These are phyloP conservation scores for Physaria fendleri DNA, from an alignment of 345 rosid species.

Conservation along the genomic window DNA sequence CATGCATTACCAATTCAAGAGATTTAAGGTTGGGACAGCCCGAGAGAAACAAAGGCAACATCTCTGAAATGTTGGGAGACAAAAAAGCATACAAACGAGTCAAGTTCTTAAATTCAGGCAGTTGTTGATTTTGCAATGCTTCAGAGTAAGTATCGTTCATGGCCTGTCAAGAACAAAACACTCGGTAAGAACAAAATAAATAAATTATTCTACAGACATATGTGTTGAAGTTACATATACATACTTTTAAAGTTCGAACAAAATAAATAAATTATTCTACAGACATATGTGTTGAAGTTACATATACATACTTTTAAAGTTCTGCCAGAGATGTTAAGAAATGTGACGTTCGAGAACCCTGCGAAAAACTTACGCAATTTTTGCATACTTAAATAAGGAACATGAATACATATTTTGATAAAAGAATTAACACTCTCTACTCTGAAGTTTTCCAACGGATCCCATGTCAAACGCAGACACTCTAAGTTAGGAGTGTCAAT, in stretches of 20 bases:
- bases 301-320: neutral
- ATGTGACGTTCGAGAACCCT: neutral
- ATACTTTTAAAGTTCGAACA: no score
- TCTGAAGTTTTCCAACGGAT: no score
- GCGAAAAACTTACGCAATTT: neutral
- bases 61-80: neutral
- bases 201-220: neutral
- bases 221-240: neutral
- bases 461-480: no score
- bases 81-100: neutral
- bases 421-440: neutral
- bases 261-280: no score
- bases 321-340: no score
- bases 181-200: neutral
- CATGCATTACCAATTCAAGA: neutral
- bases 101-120: neutral
- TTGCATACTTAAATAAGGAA: neutral
- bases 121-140: neutral
- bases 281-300: no score
- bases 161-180: neutral
- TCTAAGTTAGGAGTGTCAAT: no score
- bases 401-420: neutral
- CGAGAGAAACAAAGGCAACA: constrained; percentile 1
- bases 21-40: neutral
- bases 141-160: neutral